Evolutionary conservation across 1,284 basidiomycete species (phyloP).

Genomic region (Ustilago tritici): DNA sequence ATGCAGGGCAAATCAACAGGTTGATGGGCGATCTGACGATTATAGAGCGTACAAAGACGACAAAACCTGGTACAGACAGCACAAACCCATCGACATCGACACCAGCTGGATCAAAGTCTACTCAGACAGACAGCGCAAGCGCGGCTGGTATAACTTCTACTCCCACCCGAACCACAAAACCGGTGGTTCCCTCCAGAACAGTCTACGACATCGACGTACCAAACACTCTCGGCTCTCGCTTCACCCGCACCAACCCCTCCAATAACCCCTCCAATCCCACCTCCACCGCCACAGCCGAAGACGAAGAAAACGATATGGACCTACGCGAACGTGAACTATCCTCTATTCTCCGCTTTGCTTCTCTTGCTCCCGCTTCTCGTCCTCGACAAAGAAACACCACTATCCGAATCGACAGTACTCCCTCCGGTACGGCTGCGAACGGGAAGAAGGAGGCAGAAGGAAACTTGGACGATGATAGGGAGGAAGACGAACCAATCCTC

Average conservation of each 20-base stretch:
- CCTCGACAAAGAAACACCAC: constrained; percentile 7
- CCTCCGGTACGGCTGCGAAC: neutral
- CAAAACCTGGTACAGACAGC: neutral
- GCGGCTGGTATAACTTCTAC: neutral
- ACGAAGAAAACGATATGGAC: constrained; percentile 11
- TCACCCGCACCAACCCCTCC: constrained; percentile 6
- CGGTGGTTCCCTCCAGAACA: constrained; percentile 8
- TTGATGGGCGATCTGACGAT: constrained; percentile 25
- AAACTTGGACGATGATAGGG: neutral
- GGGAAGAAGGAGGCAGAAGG: neutral
- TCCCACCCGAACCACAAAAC: neutral
- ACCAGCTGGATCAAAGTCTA: neutral
- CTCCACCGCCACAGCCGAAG: neutral
- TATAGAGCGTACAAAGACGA: constrained; percentile 13
- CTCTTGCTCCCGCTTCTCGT: constrained; percentile 18
- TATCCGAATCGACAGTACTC: constrained; percentile 4
- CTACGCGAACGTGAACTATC: constrained; percentile 13
- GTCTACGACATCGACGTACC: constrained; percentile 35
- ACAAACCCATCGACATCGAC: neutral
- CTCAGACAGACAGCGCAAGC: neutral
- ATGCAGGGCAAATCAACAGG: constrained; percentile 7
- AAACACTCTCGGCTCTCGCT: constrained; percentile 27
- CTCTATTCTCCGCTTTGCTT: constrained; percentile 32
- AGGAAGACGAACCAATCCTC: constrained; percentile 7
- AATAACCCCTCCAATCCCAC: neutral